Conservation (phyloP, 176 grass and related monocot species). For the Tillandsia fasciculata region DNA sequence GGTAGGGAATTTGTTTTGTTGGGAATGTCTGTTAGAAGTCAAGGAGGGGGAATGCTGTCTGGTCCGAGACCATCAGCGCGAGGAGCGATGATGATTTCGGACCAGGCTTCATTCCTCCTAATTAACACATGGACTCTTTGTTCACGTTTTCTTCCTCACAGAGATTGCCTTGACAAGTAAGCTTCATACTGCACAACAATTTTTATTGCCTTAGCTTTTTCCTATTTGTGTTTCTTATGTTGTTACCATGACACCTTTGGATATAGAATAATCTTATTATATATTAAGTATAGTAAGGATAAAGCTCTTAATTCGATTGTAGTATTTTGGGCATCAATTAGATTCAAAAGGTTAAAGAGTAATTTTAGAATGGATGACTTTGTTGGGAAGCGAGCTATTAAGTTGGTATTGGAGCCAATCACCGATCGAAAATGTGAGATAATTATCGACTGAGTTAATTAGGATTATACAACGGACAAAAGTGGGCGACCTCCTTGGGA, state of each 20-base stretch:
- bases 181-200: not conserved
- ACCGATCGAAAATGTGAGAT: no score
- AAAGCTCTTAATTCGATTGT: no score
- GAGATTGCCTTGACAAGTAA: not conserved
- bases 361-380: no score
- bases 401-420: no score
- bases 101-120: slow-evolving; percentile 73
- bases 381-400: no score
- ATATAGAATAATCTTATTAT: not conserved
- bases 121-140: slow-evolving; percentile 29
- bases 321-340: no score
- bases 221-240: not conserved
- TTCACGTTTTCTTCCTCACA: not conserved
- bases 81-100: slow-evolving; percentile 24
- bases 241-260: not conserved
- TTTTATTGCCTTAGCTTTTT: not conserved
- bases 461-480: no score
- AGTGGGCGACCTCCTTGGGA: no score
- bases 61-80: slow-evolving; percentile 20
- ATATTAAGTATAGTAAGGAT: not conserved
- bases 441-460: no score
- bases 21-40: not conserved
- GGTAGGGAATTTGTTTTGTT: no score
- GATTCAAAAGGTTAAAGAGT: no score
- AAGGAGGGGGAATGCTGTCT: slow-evolving; percentile 27